Evolutionary conservation across 2,329 filamentous ascomycete genomes (phyloP).

Genomic region (Ophiostoma triangulosporum): DNA sequence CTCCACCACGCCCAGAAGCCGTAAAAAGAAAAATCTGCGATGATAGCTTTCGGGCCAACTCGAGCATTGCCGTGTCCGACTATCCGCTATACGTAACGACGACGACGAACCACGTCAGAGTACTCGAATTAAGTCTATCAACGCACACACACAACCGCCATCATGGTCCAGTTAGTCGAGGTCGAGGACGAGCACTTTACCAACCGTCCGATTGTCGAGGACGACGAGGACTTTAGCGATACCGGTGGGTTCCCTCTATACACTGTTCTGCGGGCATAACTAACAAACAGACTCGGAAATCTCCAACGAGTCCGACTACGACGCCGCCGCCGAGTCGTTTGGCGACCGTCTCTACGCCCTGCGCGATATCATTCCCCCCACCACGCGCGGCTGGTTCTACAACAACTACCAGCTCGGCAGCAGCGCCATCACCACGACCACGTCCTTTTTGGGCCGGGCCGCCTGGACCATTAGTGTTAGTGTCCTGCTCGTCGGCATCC

Average conservation of each 20-base stretch:
- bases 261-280: neutral
- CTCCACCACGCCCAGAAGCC: neutral
- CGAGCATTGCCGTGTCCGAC: neutral
- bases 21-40: slow-evolving; percentile 6
- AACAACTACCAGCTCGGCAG: slow-evolving; percentile 43
- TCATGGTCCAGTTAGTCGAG: slow-evolving; percentile 92
- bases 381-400: slow-evolving; percentile 54
- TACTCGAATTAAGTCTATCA: neutral
- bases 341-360: slow-evolving; percentile 59
- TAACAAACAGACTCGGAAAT: slow-evolving; percentile 57
- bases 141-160: slow-evolving; percentile 2
- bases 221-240: slow-evolving; percentile 87
- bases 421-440: slow-evolving; percentile 42
- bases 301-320: slow-evolving; percentile 64
- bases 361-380: slow-evolving; percentile 62
- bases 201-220: slow-evolving; percentile 50
- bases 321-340: slow-evolving; percentile 44
- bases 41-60: neutral
- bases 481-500: slow-evolving; percentile 78
- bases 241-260: slow-evolving; percentile 60
- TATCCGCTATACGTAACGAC: neutral
- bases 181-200: slow-evolving; percentile 94
- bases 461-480: slow-evolving; percentile 87
- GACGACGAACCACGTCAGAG: neutral
- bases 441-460: slow-evolving; percentile 68